Base-by-base conservation (phyloP, 129 eudicot species). In the Arctium minus region DNA sequence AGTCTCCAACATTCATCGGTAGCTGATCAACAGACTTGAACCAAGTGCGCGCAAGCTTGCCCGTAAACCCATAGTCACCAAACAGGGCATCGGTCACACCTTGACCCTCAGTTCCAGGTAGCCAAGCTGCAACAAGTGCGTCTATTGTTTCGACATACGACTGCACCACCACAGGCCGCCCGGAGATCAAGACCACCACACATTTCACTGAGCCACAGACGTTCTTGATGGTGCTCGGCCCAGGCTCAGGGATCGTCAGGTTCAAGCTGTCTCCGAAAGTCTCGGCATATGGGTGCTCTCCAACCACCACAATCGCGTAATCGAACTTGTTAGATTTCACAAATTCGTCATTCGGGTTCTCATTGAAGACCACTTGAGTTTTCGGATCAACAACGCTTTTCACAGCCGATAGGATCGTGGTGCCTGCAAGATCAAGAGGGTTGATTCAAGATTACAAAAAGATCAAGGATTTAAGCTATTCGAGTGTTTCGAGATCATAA, bases 61-160 rank as follows among this genome's bases (percentile, higher is more conserved):
- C 97, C 0, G 90, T 90, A 81, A 92, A 92, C 12, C 93, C 93
- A 70, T 89, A 87, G 86, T 92, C 94, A 13, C 97, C 97, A 76
- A 90, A 90, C 7, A 92, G 53, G n/a, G 81, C 93, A 89, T 92
- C 97, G 3, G 93, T 89, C 29, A 92, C 88, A 39, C 97, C 97
- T 76, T 92, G 91, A 40, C 97, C 94, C 84, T 92, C 93, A 0
- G 89, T 78, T 84, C 98, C 97, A 3, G 94, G 98, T 70, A 94
- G 91, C 97, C 94, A 94, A 44, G 98, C 98, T 18, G 97, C 92
- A 70, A 93, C 90, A 10, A 93, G 90, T 18, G 97, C 98, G 4
- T 89, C 92, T 36, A 93, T 90, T 15, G 79, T 78, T 17, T 46
- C 35, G 3, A 93, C 76, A 70, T 90, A 94, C 2, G 97, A 97